Conservation (phyloP, 2,329 filamentous ascomycete genomes). For the Diaporthe helianthi region DNA sequence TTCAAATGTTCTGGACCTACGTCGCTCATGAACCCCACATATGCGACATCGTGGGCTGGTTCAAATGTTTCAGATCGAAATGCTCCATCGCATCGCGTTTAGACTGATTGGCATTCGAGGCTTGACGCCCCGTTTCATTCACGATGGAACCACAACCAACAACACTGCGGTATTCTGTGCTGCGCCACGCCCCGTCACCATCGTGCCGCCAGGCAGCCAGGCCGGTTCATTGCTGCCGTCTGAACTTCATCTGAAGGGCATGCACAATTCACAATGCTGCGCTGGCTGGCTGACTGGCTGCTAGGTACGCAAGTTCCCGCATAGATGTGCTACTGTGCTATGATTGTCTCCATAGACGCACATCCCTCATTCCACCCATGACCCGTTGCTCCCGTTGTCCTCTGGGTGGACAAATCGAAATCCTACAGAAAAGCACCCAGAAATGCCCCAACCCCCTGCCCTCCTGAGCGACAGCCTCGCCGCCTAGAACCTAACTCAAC, state of each 20-base stretch:
- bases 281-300: too few relatives aligned
- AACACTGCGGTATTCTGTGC: not conserved
- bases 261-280: not conserved
- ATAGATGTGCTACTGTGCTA: not conserved
- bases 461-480: too few relatives aligned
- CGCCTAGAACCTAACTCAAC: not conserved
- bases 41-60: slow-evolving; percentile 21
- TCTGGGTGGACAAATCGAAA: not conserved
- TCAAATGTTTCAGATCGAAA: slow-evolving; percentile 15
- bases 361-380: not conserved
- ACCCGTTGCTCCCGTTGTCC: not conserved
- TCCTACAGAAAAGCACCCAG: too few relatives aligned
- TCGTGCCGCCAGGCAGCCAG: not conserved
- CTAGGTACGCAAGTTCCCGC: slow-evolving; percentile 5
- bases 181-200: slow-evolving; percentile 1
- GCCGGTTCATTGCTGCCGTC: not conserved
- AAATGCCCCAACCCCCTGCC: not conserved
- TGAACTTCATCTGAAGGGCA: not conserved
- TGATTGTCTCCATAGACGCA: not conserved
- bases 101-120: slow-evolving; percentile 4
- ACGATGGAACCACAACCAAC: slow-evolving; percentile 4
- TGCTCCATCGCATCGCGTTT: not conserved
- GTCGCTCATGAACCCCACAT: not conserved
- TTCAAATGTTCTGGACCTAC: not conserved
- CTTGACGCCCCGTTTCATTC: slow-evolving; percentile 6